These are phyloP conservation scores for Dianthus caryophyllus DNA, from an alignment of 148 eudicot genomes.

Conservation along the genomic window DNA sequence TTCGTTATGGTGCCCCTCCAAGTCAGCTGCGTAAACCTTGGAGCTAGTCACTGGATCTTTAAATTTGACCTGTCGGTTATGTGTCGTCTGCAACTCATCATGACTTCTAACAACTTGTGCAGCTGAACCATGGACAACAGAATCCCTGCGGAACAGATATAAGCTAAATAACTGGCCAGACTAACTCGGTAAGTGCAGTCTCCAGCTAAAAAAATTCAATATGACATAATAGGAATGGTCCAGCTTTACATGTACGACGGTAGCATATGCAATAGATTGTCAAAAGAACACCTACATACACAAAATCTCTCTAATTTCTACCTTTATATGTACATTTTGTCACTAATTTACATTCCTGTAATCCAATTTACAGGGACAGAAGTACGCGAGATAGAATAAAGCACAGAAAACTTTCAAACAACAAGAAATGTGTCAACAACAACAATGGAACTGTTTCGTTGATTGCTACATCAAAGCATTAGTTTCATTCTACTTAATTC, in stretches of 20 bases:
- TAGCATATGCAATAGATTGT: neutral
- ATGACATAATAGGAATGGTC: neutral
- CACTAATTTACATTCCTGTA: too few species aligned
- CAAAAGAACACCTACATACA: neutral
- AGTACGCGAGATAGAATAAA: too few species aligned
- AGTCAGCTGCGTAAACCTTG: constrained; percentile 45
- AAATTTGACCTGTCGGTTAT: constrained; percentile 61
- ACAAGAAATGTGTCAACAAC: too few species aligned
- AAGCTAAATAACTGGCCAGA: constrained; percentile 13
- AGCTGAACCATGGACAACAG: constrained; percentile 30
- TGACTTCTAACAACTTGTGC: constrained; percentile 33
- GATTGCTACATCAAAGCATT: too few species aligned
- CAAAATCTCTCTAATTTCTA: neutral
- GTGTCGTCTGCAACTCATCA: constrained; percentile 32
- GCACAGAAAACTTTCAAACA: too few species aligned
- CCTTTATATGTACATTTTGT: neutral
- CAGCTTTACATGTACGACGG: neutral
- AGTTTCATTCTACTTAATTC: too few species aligned
- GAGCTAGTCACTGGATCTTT: constrained; percentile 60
- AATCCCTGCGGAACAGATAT: constrained; percentile 39
- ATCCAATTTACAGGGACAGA: too few species aligned
- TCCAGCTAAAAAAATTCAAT: neutral
- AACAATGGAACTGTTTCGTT: too few species aligned
- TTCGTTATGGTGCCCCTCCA: constrained; percentile 45
- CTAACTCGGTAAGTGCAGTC: neutral